Evolutionary conservation across 495 filamentous ascomycete genomes (phyloP).

Genomic region (Hypoxylon intermedium): DNA sequence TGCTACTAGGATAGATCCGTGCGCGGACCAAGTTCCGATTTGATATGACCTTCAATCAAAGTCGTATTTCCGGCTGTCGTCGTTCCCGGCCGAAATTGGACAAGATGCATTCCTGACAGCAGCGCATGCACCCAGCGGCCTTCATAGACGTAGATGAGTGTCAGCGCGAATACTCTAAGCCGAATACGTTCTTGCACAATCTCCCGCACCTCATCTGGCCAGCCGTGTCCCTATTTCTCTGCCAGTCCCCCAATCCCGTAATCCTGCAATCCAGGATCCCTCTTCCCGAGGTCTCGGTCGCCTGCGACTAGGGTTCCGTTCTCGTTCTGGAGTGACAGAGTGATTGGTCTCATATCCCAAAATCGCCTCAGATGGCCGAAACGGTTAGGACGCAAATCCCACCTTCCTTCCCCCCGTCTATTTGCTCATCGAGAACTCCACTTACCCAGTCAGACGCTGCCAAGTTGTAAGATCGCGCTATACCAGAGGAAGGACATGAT

Average conservation of each 20-base stretch:
- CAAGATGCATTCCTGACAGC: conserved; percentile 16
- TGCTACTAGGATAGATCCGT: conserved; percentile 25
- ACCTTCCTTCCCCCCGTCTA: conserved; percentile 26
- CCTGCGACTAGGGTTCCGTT: conserved; percentile 24
- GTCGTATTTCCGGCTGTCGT: conserved; percentile 25
- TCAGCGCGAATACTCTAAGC: conserved; percentile 1
- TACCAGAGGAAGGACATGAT: not conserved
- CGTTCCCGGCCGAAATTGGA: conserved; percentile 17
- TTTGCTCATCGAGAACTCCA: conserved; percentile 4
- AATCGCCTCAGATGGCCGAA: conserved; percentile 9
- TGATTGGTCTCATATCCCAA: conserved; percentile 14
- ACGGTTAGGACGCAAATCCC: conserved; percentile 20
- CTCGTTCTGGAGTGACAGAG: conserved; percentile 2
- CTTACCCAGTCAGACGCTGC: conserved; percentile 1
- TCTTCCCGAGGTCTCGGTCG: conserved; percentile 31
- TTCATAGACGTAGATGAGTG: conserved; percentile 5
- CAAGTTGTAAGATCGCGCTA: conserved; percentile 9
- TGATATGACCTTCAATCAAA: conserved; percentile 24
- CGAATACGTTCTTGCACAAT: conserved; percentile 24
- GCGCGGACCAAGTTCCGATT: conserved; percentile 27
- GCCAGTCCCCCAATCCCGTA: conserved; percentile 34
- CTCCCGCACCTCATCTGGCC: conserved; percentile 15
- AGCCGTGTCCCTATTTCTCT: not conserved
- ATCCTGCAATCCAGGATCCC: conserved; percentile 34
- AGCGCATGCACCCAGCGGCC: conserved; percentile 19